Evolutionary conservation across 345 rosid species (phyloP), one percentile per base, ranked within the genome.

Genomic region (Noccaea bulbosa): DNA sequence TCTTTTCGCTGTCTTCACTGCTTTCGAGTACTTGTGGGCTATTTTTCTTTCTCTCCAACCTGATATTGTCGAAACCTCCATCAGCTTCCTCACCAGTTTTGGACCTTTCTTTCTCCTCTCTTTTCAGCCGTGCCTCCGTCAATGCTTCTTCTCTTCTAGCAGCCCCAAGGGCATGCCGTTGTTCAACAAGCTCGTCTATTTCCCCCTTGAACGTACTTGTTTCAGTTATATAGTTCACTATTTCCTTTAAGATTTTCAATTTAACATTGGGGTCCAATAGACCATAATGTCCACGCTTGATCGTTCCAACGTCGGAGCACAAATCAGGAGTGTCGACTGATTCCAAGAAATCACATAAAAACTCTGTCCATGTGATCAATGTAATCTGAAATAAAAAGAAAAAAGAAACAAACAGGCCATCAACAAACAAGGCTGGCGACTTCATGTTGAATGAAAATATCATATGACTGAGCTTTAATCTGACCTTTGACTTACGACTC

Each of bases 281-380:
- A 69, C 96, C 93, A 73, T 89, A 94, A 69, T 91, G 90, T 14
- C 99, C 99, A 17, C 96, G 82, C 81, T 82, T 94, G 70, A 94
- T 84, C 6, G 89, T 85, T 69, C 88, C 51, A 58, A 81, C 63
- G 52, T 77, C 58, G 32, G 76, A 47, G 76, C 79, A 67, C 69
- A 86, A 70, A 74, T 84, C 84, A 61, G 87, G 80, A 78, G 66
- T 57, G 54, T 83, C 76, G 54, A 76, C 82, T 72, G 72, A 67
- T 71, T 91, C 99, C 82, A 94, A 32, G 79, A 94, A 91, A 83
- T 87, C 96, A 77, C 92, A 94, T 67, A 94, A 71, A 80, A 76
- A 88, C 74, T 94, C 99, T 12, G 86, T 76, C 99, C 99, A 94
- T 54, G 77, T 94, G 62, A 87, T 53, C 74, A 87, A 60, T 60